Evolutionary conservation across 768 basidiomycete species (phyloP).

Genomic region (Amyloporia xantha): DNA sequence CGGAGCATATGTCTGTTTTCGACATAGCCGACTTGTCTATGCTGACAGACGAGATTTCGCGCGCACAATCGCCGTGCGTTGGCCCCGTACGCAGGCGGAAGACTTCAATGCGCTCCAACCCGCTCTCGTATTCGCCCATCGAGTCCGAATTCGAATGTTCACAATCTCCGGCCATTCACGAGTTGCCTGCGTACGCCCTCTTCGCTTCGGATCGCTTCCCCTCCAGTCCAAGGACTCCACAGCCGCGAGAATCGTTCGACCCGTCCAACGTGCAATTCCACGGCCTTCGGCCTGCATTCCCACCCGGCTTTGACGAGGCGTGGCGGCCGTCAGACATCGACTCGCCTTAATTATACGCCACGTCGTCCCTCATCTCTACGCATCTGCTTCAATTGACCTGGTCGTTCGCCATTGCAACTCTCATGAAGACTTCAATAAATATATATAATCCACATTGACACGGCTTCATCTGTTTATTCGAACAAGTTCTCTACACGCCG

Average conservation of each 20-base stretch:
- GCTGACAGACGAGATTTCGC: conserved; percentile 26
- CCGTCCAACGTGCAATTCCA: conserved; percentile 16
- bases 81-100: conserved; percentile 59
- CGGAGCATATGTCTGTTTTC: conserved; percentile 35
- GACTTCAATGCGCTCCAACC: conserved; percentile 44
- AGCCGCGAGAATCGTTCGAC: conserved; percentile 4
- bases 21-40: conserved; percentile 67
- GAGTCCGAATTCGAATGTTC: neutral
- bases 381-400: conserved; percentile 3
- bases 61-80: conserved; percentile 21
- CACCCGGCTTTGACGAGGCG: conserved; percentile 8
- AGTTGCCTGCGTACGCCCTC: neutral
- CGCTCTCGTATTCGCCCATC: conserved; percentile 25
- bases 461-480: neutral
- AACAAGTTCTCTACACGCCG: neutral
- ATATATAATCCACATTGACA: neutral
- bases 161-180: conserved; percentile 3
- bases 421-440: neutral
- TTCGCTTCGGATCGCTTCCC: conserved; percentile 1
- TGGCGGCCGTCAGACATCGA: conserved; percentile 3
- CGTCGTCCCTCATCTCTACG: conserved; percentile 2
- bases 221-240: conserved; percentile 12
- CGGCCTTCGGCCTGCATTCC: conserved; percentile 15
- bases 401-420: neutral
- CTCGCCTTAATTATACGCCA: conserved; percentile 6